Conservation (phyloP, 257 asterid genomes). For the Linaria vulgaris region DNA sequence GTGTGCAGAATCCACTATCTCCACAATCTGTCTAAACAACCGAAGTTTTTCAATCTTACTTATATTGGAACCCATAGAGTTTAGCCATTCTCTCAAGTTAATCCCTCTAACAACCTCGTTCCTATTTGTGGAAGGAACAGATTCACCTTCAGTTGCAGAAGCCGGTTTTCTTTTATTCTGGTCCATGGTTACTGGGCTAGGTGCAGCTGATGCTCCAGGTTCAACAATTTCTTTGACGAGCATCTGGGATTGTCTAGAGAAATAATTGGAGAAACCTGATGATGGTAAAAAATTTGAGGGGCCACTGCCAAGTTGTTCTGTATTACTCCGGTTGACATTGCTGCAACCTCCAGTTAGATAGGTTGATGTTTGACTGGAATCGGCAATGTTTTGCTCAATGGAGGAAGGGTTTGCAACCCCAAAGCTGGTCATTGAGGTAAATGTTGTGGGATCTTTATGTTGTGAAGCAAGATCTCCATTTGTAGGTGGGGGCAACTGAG, state of each 20-base stretch:
- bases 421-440: too few relatives aligned
- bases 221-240: too few relatives aligned
- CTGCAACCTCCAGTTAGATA: too few relatives aligned
- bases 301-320: slow-evolving; percentile 11
- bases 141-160: slow-evolving; percentile 5
- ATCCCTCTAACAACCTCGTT: slow-evolving; percentile 15
- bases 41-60: slow-evolving; percentile 30
- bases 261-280: slow-evolving; percentile 41
- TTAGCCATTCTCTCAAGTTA: slow-evolving; percentile 48
- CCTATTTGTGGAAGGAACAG: slow-evolving; percentile 9
- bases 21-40: slow-evolving; percentile 41
- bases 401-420: too few relatives aligned
- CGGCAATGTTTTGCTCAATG: too few relatives aligned
- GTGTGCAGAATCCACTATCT: slow-evolving; percentile 33
- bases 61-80: slow-evolving; percentile 10
- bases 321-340: neutral
- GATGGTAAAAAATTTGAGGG: slow-evolving; percentile 26
- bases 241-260: slow-evolving; percentile 24
- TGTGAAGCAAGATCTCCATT: too few relatives aligned
- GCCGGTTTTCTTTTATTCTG: slow-evolving; percentile 20
- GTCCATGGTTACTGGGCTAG: neutral
- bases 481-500: too few relatives aligned
- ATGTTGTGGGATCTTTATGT: too few relatives aligned
- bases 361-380: too few relatives aligned
- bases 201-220: slow-evolving; percentile 20